Conservation (phyloP, 2,329 filamentous ascomycete genomes). For the Penicillium aurantiogriseum region DNA sequence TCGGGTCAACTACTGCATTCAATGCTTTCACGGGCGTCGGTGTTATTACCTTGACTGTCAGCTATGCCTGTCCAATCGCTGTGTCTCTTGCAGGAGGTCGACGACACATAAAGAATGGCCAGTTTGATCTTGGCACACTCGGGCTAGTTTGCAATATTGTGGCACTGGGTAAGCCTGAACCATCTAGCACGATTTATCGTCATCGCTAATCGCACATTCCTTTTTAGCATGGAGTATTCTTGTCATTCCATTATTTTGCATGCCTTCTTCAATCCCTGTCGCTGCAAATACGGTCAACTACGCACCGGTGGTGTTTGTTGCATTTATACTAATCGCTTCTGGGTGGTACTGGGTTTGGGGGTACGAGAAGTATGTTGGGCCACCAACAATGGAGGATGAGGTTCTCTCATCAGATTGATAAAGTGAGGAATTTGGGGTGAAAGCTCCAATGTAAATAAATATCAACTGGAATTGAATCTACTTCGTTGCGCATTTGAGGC, state of each 20-base stretch:
- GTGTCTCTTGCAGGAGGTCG: constrained; percentile 59
- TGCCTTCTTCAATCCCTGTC: constrained; percentile 56
- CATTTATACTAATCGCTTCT: constrained; percentile 59
- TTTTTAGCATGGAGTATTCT: constrained; percentile 57
- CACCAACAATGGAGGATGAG: constrained; percentile 12
- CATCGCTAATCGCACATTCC: background rate
- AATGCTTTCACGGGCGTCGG: constrained; percentile 76
- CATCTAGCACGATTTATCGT: background rate
- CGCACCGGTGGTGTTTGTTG: constrained; percentile 68
- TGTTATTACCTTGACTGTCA: constrained; percentile 69
- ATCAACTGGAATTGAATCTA: background rate
- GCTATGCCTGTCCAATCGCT: constrained; percentile 65
- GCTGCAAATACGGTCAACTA: constrained; percentile 64
- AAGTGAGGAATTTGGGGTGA: background rate
- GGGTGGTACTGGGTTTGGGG: constrained; percentile 69
- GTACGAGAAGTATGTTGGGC: constrained; percentile 52
- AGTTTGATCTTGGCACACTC: constrained; percentile 55
- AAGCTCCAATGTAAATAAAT: background rate
- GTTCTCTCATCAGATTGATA: constrained; percentile 1
- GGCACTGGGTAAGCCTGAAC: constrained; percentile 54
- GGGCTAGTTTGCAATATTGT: constrained; percentile 62
- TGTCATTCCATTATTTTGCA: constrained; percentile 66
- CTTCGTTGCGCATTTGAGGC: background rate
- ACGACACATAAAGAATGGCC: constrained; percentile 48
- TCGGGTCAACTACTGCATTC: constrained; percentile 71